Percentiles rank a stretch among this genome's conserved stretches.
These are phyloP conservation scores for Fusarium tjaetaba DNA, from an alignment of 2,329 filamentous ascomycete genomes.

Conservation along the genomic window DNA sequence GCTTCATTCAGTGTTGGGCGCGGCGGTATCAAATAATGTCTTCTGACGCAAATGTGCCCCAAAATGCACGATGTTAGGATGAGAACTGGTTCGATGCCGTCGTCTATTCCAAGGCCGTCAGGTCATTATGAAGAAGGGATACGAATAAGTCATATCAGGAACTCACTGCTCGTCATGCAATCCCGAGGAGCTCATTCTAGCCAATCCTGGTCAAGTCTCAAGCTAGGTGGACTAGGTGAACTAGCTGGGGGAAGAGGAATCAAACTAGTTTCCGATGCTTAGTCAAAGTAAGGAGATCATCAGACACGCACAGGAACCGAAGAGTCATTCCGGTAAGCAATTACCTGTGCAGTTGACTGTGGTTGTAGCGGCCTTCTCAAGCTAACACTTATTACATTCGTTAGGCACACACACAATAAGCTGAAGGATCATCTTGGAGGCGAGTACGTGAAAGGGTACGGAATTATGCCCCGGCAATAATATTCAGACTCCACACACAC, in stretches of 20 bases:
- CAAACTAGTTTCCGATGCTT: background rate
- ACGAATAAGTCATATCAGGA: background rate
- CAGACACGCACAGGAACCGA: background rate
- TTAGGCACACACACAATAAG: background rate
- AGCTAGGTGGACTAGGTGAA: background rate
- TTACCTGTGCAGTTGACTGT: background rate
- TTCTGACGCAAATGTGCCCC: background rate
- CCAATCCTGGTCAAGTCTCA: background rate
- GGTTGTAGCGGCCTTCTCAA: background rate
- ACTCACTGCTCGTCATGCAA: background rate
- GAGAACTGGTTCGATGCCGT: background rate
- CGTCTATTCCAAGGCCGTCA: background rate
- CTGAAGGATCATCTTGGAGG: background rate
- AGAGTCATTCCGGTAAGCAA: background rate
- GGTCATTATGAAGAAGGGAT: background rate
- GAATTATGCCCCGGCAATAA: slow-evolving; percentile 41
- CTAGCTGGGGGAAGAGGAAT: background rate
- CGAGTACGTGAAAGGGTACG: slow-evolving; percentile 27
- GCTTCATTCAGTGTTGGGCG: background rate
- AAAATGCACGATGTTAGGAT: background rate
- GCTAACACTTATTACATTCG: background rate
- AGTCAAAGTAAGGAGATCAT: background rate
- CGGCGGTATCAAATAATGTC: background rate
- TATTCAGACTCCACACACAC: slow-evolving; percentile 30
- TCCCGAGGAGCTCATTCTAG: background rate